phyloP scores from a whole-genome alignment of 441 rosid species.

The Raphanus hybrid region DNA sequence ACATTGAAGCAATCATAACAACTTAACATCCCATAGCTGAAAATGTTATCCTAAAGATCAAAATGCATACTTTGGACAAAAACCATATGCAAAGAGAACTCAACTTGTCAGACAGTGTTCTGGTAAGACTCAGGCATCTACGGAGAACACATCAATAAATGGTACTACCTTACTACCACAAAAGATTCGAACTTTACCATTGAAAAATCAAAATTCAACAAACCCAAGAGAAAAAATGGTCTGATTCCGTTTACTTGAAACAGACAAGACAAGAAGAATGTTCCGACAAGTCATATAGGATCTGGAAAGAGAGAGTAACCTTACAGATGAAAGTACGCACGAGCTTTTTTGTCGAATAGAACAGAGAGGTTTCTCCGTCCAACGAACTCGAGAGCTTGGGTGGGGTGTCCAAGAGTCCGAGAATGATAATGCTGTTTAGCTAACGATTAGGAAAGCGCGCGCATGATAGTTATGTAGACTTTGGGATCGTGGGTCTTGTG shows the following conservation, averaged over 20 bases:
- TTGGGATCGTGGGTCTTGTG: conserved; percentile 13
- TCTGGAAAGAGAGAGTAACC: conserved; percentile 1
- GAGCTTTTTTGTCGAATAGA: background rate
- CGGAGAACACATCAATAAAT: background rate
- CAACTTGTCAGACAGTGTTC: conserved; percentile 14
- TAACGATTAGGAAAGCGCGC: conserved; percentile 29
- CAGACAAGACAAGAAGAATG: conserved; percentile 30
- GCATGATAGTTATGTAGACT: conserved; percentile 15
- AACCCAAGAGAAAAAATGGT: background rate
- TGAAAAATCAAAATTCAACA: conserved; percentile 13
- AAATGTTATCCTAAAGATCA: background rate
- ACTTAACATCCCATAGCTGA: background rate
- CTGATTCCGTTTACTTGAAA: conserved; percentile 18
- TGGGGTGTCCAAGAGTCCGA: background rate
- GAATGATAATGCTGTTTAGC: conserved; percentile 33
- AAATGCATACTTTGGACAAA: background rate
- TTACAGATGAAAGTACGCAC: conserved; percentile 50
- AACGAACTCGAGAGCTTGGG: conserved; percentile 31
- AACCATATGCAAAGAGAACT: conserved; percentile 9
- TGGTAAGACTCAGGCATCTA: background rate
- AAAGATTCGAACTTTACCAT: conserved; percentile 26
- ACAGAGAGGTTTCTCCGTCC: conserved; percentile 18
- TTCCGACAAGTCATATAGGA: conserved; percentile 8
- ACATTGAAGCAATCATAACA: background rate
- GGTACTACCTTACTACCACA: background rate